Conservation (phyloP, 108 stramenopile species). For the Pseudonitzschia delicatissima region DNA sequence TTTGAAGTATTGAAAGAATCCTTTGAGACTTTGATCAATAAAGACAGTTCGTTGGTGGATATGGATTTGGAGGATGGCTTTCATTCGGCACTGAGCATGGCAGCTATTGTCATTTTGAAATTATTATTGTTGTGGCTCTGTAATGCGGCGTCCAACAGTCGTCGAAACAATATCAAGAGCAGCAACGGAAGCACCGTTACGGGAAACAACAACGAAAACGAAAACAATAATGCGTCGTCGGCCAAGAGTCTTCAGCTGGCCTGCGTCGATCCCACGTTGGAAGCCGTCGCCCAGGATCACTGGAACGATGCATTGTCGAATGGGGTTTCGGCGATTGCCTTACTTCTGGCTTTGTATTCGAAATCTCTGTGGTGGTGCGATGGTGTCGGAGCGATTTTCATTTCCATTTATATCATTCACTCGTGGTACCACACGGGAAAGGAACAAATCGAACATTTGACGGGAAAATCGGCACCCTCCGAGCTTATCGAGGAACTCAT, state of each 20-base stretch:
- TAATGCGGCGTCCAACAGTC: conserved; percentile 33
- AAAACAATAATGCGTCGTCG: not conserved
- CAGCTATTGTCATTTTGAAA: conserved; percentile 80
- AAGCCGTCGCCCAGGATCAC: conserved; percentile 91
- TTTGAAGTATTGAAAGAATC: conserved; percentile 87
- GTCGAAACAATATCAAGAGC: too few species aligned
- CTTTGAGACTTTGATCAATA: conserved; percentile 35
- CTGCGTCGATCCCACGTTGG: conserved; percentile 59
- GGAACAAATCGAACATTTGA: conserved; percentile 93
- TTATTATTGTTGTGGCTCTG: conserved; percentile 62
- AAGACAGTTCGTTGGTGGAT: conserved; percentile 33
- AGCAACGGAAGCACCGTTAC: not conserved
- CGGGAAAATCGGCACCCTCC: conserved; percentile 84
- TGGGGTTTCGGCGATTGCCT: conserved; percentile 78
- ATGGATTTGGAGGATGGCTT: conserved; percentile 40
- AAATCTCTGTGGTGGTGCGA: conserved; percentile 76
- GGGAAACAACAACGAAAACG: not conserved
- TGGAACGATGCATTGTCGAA: conserved; percentile 92
- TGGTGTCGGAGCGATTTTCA: conserved; percentile 89
- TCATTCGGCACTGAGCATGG: conserved; percentile 62
- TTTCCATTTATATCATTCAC: conserved; percentile 88
- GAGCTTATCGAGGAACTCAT: conserved; percentile 86
- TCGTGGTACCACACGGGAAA: conserved; percentile 87
- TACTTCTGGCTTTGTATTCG: conserved; percentile 58
- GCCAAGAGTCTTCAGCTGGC: conserved; percentile 39